Evolutionary conservation across 129 eudicot genomes (phyloP).

Genomic region (Sambucus nigra): DNA sequence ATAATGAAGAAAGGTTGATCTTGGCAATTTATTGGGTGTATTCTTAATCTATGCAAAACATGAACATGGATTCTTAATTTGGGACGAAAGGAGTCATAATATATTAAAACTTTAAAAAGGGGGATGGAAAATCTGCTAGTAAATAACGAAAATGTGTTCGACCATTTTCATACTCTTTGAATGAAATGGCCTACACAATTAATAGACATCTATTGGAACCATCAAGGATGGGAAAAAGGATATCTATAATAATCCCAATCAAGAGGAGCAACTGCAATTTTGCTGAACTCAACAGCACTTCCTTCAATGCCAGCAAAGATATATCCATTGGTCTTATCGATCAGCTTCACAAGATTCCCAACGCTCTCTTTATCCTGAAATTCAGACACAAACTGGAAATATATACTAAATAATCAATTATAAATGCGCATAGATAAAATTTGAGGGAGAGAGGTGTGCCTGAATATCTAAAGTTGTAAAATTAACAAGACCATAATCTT

Average conservation of each 20-base stretch:
- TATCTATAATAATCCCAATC: conserved; percentile 75
- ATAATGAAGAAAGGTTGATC: too few relatives aligned
- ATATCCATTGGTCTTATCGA: conserved; percentile 87
- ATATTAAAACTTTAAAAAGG: too few relatives aligned
- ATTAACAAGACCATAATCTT: conserved; percentile 60
- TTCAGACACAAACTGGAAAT: conserved; percentile 2
- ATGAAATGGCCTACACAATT: too few relatives aligned
- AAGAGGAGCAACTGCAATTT: conserved; percentile 60
- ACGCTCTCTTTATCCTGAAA: conserved; percentile 80
- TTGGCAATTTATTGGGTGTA: too few relatives aligned
- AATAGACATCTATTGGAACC: not conserved
- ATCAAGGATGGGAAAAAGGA: conserved; percentile 42
- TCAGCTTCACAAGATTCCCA: conserved; percentile 74
- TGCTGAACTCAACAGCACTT: conserved; percentile 88
- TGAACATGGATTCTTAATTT: too few relatives aligned
- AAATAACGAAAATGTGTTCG: too few relatives aligned
- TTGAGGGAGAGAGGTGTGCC: conserved; percentile 22
- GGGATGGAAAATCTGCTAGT: too few relatives aligned
- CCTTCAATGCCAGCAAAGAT: conserved; percentile 80
- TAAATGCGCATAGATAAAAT: not conserved
- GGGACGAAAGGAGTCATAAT: too few relatives aligned
- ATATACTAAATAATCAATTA: not conserved
- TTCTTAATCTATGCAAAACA: too few relatives aligned
- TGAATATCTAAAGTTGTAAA: conserved; percentile 86
- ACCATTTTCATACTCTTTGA: too few relatives aligned